Conservation (phyloP, 2,329 filamentous ascomycete genomes). For the Zymoseptoria ardabiliae region DNA sequence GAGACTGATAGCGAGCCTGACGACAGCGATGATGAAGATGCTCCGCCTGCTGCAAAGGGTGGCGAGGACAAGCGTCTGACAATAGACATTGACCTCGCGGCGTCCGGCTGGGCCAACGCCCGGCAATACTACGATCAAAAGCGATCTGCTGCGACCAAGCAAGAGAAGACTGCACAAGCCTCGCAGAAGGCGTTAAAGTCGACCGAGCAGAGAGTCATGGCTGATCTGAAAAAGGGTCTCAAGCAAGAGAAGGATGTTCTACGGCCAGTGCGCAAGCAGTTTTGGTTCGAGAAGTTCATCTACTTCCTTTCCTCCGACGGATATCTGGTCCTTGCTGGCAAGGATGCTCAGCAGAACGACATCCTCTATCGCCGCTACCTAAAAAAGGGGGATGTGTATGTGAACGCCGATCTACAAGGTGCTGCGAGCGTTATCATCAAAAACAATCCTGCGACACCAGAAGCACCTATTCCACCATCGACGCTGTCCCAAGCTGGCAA, state of each 20-base stretch:
- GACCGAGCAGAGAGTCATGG: constrained; percentile 78
- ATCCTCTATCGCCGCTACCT: constrained; percentile 82
- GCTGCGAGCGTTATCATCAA: constrained; percentile 84
- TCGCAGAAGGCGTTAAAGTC: constrained; percentile 79
- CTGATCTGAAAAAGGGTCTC: constrained; percentile 76
- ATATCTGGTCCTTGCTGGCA: constrained; percentile 80
- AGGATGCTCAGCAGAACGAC: constrained; percentile 84
- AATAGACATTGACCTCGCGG: constrained; percentile 75
- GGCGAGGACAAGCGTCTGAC: constrained; percentile 45
- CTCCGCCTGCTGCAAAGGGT: constrained; percentile 21
- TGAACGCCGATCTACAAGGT: constrained; percentile 81
- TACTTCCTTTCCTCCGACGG: constrained; percentile 96
- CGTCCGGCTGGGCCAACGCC: constrained; percentile 84
- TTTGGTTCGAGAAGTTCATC: constrained; percentile 96
- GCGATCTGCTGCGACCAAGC: constrained; percentile 74
- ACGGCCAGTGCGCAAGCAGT: constrained; percentile 70
- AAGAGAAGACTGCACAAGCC: constrained; percentile 76
- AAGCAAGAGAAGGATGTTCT: constrained; percentile 89
- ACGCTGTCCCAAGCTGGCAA: constrained; percentile 86
- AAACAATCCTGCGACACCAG: constrained; percentile 68
- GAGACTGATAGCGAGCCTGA: constrained; percentile 60
- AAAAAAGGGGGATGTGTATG: constrained; percentile 82
- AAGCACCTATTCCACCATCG: constrained; percentile 83
- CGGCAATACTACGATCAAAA: constrained; percentile 87
- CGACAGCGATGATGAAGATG: constrained; percentile 52